Base-by-base conservation (phyloP, 2,329 filamentous ascomycete species). In the Fusarium denticulatum region DNA sequence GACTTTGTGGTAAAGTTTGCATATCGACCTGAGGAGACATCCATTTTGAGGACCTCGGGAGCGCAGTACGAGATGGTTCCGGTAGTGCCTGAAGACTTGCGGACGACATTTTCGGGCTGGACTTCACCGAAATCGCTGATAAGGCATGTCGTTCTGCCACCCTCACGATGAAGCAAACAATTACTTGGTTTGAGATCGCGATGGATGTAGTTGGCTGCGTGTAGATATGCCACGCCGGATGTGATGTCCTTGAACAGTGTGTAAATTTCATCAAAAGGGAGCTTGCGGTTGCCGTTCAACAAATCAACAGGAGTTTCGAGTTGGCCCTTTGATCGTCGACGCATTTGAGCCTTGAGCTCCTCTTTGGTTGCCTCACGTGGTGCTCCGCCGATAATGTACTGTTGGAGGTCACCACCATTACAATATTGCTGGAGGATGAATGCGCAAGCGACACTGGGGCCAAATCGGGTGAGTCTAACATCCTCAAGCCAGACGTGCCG, bases 51-150 rank as follows among this genome's bases (percentile, higher is more conserved):
- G 0, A 99, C 97, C 82, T 99, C 96, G 0, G 96, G 96, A 0
- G 96, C 96, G 81, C 96, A 99, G 82, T 98, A 99, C 0, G 96
- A 98, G 50, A 99, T 96, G 0, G 96, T 99, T 3, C 96, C 96
- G 0, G 96, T 99, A 0, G 95, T 93, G 3, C 96, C 96, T 0
- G 95, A 97, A 1, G 95, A 97, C 65, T 93, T 93, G n/a, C 96
- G 91, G 22, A 91, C 90, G 2, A 90, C 89, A 78, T 96, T 93
- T 74, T 95, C 93, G 5, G 91, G 88, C 80, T 99, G 97, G 0
- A 98, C 96, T 81, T 99, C 96, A 45, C 97, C 96, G 83, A 99
- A 99, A 80, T 99, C 96, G 80, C 96, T 98, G 64, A 99, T 97
- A 22, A 99, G 86, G 52, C 97, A 97, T 59, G 88, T 89, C 16